These are phyloP conservation scores for Azolla pinnata DNA, from an alignment of 75 land plant genomes.

Conservation along the genomic window DNA sequence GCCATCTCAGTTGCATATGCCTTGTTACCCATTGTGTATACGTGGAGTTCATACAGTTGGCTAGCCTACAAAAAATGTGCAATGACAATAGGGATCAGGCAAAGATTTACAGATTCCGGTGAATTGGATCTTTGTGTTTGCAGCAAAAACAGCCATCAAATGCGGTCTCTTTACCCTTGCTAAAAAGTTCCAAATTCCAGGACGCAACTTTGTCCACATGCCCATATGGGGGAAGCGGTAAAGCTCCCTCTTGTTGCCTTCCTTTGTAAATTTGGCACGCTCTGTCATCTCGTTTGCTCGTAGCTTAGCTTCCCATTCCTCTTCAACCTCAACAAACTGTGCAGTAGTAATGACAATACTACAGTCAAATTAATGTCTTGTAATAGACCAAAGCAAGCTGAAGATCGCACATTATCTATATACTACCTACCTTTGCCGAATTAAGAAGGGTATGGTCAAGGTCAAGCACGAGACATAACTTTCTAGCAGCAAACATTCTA, in stretches of 20 bases:
- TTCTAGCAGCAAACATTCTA: slow-evolving; percentile 35
- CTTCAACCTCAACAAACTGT: slow-evolving; percentile 35
- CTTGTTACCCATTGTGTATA: slow-evolving; percentile 98
- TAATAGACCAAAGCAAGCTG: neutral
- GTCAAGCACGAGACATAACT: slow-evolving; percentile 37
- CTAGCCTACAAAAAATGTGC: slow-evolving; percentile 23
- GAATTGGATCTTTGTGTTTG: neutral
- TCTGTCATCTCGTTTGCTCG: slow-evolving; percentile 23
- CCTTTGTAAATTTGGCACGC: slow-evolving; percentile 7
- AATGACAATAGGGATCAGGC: neutral
- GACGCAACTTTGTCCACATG: slow-evolving; percentile 46
- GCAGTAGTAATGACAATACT: neutral
- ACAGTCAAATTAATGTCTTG: neutral
- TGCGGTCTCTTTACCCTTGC: slow-evolving; percentile 14
- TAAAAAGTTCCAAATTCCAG: slow-evolving; percentile 37
- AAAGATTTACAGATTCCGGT: no score
- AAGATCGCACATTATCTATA: neutral
- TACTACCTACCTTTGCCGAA: slow-evolving; percentile 30
- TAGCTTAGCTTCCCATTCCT: slow-evolving; percentile 23
- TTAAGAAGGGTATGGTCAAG: slow-evolving; percentile 38
- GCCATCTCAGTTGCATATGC: slow-evolving; percentile 99
- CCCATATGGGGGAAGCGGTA: slow-evolving; percentile 29
- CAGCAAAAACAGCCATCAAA: neutral
- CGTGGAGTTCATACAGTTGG: slow-evolving; percentile 44
- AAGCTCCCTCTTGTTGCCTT: slow-evolving; percentile 17